These are phyloP conservation scores for Solanum chacoense DNA, from an alignment of 305 asterid genomes.

Conservation along the genomic window DNA sequence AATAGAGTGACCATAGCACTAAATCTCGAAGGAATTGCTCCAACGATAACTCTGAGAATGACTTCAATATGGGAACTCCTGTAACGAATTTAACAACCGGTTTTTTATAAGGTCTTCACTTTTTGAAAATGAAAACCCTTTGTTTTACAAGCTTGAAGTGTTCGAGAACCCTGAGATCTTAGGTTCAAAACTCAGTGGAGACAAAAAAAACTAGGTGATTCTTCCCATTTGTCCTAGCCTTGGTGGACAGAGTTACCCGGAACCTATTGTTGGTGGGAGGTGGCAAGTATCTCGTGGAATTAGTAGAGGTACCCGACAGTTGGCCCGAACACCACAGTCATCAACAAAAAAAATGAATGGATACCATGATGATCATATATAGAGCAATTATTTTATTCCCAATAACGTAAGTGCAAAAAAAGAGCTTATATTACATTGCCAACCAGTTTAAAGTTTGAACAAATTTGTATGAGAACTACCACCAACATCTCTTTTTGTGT, in stretches of 20 bases:
- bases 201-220: not conserved
- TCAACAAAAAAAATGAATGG: not conserved
- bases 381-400: not conserved
- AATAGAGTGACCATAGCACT: not conserved
- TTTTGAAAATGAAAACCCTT: not conserved
- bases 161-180: not conserved
- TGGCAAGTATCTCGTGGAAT: not conserved
- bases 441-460: not conserved
- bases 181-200: not conserved
- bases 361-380: not conserved
- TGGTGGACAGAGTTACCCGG: not conserved
- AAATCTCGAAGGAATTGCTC: not conserved
- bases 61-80: not conserved
- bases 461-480: not conserved
- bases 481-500: not conserved
- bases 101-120: not conserved
- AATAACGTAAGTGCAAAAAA: not conserved
- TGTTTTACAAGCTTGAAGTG: not conserved
- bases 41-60: not conserved
- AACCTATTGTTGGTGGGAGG: not conserved
- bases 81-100: not conserved
- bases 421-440: not conserved
- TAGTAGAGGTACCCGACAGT: not conserved
- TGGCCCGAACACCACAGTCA: not conserved
- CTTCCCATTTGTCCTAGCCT: not conserved